Evolutionary conservation across 306 rosid species (phyloP).

Genomic region (Vigna nakashimae): DNA sequence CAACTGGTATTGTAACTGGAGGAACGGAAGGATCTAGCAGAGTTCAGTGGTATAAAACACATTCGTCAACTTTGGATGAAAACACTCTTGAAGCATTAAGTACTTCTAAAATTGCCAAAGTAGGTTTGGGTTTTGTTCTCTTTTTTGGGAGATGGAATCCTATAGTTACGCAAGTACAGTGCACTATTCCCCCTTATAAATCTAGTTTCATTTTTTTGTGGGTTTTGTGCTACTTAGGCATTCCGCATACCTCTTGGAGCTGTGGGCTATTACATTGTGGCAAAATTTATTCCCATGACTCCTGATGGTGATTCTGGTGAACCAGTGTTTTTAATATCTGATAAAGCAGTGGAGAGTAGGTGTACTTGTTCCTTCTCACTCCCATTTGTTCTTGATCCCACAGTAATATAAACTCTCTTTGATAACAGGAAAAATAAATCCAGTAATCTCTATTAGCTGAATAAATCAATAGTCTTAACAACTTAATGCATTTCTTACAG

Average conservation of each 20-base stretch:
- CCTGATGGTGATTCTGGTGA: slow-evolving; percentile 91
- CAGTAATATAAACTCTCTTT: neutral
- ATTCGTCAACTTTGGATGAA: slow-evolving; percentile 68
- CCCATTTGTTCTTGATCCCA: slow-evolving; percentile 34
- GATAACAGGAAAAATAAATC: slow-evolving; percentile 16
- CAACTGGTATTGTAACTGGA: slow-evolving; percentile 83
- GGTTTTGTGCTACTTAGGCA: slow-evolving; percentile 61
- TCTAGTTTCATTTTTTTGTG: slow-evolving; percentile 38
- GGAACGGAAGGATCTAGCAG: slow-evolving; percentile 95
- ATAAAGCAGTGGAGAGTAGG: slow-evolving; percentile 88
- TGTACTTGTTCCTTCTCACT: slow-evolving; percentile 32
- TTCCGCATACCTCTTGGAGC: slow-evolving; percentile 97
- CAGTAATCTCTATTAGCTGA: slow-evolving; percentile 8
- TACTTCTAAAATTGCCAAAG: slow-evolving; percentile 79
- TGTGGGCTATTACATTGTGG: slow-evolving; percentile 87
- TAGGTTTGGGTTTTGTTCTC: neutral
- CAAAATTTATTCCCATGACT: slow-evolving; percentile 86
- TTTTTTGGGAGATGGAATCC: neutral
- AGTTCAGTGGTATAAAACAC: slow-evolving; percentile 96
- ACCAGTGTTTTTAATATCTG: slow-evolving; percentile 78
- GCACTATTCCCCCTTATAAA: slow-evolving; percentile 1
- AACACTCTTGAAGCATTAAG: slow-evolving; percentile 80
- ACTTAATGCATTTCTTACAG: slow-evolving; percentile 59
- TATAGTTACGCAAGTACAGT: slow-evolving; percentile 3
- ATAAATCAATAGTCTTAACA: slow-evolving; percentile 3